Percentiles rank a stretch among this genome's conserved stretches.
Conservation (phyloP, 202 grass and related monocot genomes). For the Saccharum hybrid region DNA sequence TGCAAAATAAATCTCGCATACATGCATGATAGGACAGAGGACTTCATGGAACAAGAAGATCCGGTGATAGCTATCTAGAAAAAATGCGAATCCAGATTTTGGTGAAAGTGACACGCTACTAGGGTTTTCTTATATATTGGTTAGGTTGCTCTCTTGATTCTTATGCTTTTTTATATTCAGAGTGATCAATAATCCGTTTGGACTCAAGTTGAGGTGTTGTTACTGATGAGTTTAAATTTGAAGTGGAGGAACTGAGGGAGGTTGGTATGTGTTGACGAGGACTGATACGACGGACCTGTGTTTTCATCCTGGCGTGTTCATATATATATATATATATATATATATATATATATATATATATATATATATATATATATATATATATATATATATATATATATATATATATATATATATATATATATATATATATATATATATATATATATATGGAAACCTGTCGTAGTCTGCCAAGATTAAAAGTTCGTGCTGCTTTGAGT, state of each 20-base stretch:
- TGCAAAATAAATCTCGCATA: neutral
- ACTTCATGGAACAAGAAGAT: conserved; percentile 14
- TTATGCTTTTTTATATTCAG: neutral
- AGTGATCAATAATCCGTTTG: neutral
- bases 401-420: too few relatives aligned
- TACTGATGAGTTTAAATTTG: neutral
- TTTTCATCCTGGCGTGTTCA: neutral
- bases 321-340: neutral
- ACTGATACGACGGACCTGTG: conserved; percentile 16
- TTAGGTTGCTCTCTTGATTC: conserved; percentile 5
- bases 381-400: neutral
- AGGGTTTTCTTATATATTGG: neutral
- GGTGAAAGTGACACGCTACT: conserved; percentile 6
- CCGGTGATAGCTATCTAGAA: neutral
- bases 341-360: too few relatives aligned
- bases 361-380: too few relatives aligned
- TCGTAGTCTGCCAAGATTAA: conserved; percentile 7
- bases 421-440: neutral
- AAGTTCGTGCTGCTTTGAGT: neutral
- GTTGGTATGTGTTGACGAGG: conserved; percentile 38
- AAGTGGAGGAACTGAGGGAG: conserved; percentile 17
- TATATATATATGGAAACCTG: neutral
- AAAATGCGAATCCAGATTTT: neutral
- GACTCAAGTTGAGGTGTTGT: neutral
- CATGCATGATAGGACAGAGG: conserved; percentile 24